Conservation (phyloP, 805 yeast genomes). For the Candida pseudoglaebosa region DNA sequence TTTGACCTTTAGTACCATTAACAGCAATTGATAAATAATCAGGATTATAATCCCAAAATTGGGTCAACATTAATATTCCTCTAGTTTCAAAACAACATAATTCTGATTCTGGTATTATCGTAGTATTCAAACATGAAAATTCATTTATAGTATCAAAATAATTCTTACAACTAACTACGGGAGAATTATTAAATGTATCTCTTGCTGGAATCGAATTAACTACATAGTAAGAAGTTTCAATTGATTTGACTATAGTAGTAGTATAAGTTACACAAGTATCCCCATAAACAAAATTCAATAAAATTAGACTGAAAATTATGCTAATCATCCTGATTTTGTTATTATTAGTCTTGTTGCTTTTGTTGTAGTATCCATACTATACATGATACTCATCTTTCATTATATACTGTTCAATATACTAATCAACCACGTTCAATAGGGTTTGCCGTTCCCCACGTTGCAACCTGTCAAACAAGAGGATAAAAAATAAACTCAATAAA, state of each 20-base stretch:
- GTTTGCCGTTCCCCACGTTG: too few species aligned
- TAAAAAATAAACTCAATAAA: too few species aligned
- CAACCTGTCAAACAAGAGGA: too few species aligned
- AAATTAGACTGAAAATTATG: too few species aligned
- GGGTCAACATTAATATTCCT: constrained; percentile 39
- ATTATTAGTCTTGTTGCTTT: too few species aligned
- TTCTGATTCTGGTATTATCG: constrained; percentile 39
- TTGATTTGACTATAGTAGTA: neutral
- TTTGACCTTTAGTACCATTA: constrained; percentile 7
- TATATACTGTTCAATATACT: too few species aligned
- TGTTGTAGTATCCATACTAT: too few species aligned
- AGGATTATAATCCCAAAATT: constrained; percentile 31
- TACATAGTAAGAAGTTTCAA: constrained; percentile 4
- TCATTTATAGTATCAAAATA: constrained; percentile 5
- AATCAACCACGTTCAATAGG: too few species aligned
- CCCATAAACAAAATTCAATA: too few species aligned
- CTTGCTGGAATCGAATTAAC: constrained; percentile 5
- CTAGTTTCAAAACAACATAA: constrained; percentile 40
- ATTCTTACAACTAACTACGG: constrained; percentile 2
- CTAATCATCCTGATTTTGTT: too few species aligned
- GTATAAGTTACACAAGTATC: constrained; percentile 3
- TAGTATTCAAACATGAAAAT: constrained; percentile 11
- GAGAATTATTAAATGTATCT: constrained; percentile 2
- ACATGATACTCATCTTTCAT: too few species aligned
- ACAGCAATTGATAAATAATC: constrained; percentile 14